Base-by-base conservation (phyloP, 495 filamentous ascomycete genomes). In the Penicillium daleae region DNA sequence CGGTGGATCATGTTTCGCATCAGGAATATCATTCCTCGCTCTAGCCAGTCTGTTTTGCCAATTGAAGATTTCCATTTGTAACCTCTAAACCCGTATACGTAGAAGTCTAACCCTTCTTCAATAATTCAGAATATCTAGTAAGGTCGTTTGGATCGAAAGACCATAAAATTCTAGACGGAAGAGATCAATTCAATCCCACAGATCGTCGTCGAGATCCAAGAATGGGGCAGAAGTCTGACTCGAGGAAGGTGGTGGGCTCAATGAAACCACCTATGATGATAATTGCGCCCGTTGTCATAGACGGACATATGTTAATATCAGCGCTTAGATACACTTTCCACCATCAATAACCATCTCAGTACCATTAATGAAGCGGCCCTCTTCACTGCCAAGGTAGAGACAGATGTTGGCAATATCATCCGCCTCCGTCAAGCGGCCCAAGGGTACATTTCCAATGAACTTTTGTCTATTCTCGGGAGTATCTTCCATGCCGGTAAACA, bases 361-460 rank as follows among this genome's bases (percentile, higher is more conserved):
- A 1, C 88, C 89, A n/a, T 89, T 92, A 42, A 92, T 81, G 67
- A 91, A 92, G 19, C 81, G 77, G 0, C 84, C 86, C 63, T 92
- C 89, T 46, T 87, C 83, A 63, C 87, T 89, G 2, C 85, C 88
- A 35, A 92, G 72, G 68, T 87, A 90, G 17, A 87, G 77, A 59
- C 82, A 86, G 40, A 88, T 88, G 59, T 87, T 86, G 22, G 86
- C 86, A 49, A 91, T 82, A 69, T 91, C 88, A n/a, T 79, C 79
- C 1, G 84, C 83, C 26, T 88, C 85, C 15, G 83, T 85, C 27
- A 87, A 77, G 29, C 88, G 77, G 9, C 88, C 88, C 24, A 92
- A 76, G 13, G 88, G 89, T 24, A 91, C 84, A 53, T 86, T 85
- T 29, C 82, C 81, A 39, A 89, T 80, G 63, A 92, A 91, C 60